These are phyloP conservation scores for Alternaria ethzedia DNA, from an alignment of 2,329 filamentous ascomycete species.

Conservation along the genomic window DNA sequence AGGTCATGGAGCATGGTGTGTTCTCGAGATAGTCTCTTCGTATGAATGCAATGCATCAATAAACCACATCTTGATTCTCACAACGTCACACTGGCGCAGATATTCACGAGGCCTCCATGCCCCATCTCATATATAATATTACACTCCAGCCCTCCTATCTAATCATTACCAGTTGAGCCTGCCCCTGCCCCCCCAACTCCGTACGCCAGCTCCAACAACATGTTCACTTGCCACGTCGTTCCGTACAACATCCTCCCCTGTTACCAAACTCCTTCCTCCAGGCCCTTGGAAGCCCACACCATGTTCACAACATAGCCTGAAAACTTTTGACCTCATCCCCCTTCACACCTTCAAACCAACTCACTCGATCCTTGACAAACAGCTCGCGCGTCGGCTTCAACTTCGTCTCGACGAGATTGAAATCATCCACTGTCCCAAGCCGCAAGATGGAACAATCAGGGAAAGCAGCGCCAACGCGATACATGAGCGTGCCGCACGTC, in stretches of 20 bases:
- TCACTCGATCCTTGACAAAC: slow-evolving; percentile 60
- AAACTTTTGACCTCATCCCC: slow-evolving; percentile 6
- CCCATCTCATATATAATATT: not conserved
- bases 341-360: slow-evolving; percentile 49
- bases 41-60: not conserved
- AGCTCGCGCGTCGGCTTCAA: slow-evolving; percentile 62
- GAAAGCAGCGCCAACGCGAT: slow-evolving; percentile 55
- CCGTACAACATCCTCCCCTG: not conserved
- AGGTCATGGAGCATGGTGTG: not conserved
- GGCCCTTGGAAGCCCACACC: not conserved
- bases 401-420: slow-evolving; percentile 62
- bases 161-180: not conserved
- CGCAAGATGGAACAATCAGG: slow-evolving; percentile 59
- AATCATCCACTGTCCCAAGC: slow-evolving; percentile 69
- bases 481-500: slow-evolving; percentile 67
- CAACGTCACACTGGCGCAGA: not conserved
- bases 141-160: not conserved
- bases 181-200: not conserved
- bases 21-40: not conserved
- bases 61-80: not conserved
- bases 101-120: not conserved
- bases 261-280: not conserved
- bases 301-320: not conserved
- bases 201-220: not conserved
- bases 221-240: not conserved